These are phyloP conservation scores for Physcia stellaris DNA, from an alignment of 495 filamentous ascomycete species.

Conservation along the genomic window DNA sequence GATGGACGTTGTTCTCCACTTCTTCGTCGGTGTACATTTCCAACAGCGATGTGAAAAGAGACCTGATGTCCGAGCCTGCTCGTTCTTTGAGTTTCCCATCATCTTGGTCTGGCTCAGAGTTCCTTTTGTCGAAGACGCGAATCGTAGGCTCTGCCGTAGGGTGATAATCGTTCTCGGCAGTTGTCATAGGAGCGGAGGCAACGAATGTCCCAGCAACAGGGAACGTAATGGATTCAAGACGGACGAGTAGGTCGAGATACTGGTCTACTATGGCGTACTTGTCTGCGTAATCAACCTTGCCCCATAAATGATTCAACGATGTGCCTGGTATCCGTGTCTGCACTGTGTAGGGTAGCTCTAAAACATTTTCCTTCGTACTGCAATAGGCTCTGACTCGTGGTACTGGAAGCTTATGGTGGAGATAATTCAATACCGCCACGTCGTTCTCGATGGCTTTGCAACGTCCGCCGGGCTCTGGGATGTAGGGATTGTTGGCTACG, in stretches of 20 bases:
- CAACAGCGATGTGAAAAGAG: slow-evolving; percentile 1
- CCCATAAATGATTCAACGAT: neutral
- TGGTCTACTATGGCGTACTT: slow-evolving; percentile 1
- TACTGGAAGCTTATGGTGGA: neutral
- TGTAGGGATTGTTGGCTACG: neutral
- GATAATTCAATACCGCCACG: neutral
- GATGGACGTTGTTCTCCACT: too few species aligned
- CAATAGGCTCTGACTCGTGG: neutral
- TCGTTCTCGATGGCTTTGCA: neutral
- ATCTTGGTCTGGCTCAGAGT: neutral
- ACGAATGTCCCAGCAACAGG: neutral
- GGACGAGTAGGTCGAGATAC: neutral
- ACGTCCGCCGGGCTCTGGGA: neutral
- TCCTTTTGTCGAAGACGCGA: neutral
- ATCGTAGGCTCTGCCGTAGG: neutral
- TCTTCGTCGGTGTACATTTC: too few species aligned
- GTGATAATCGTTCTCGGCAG: neutral
- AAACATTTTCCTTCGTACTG: neutral
- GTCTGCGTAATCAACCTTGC: neutral
- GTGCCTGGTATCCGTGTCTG: neutral
- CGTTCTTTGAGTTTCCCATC: neutral
- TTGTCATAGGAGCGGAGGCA: neutral
- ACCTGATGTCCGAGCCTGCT: neutral
- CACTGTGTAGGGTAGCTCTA: neutral
- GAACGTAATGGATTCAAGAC: neutral